These are phyloP conservation scores for Rhizophora mangle DNA, from an alignment of 345 rosid genomes.

Conservation along the genomic window DNA sequence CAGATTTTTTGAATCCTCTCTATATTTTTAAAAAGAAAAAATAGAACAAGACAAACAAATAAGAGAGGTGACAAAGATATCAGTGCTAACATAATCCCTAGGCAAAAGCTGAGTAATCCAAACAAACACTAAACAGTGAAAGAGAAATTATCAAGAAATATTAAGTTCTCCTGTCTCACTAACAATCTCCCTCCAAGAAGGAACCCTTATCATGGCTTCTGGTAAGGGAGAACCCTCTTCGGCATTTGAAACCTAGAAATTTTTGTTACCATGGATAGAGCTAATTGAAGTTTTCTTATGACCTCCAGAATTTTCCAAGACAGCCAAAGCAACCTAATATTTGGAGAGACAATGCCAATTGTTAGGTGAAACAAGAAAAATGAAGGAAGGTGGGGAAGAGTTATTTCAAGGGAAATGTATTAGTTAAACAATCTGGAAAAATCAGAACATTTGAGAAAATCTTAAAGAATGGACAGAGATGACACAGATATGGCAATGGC, in stretches of 20 bases:
- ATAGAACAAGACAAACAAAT: not conserved
- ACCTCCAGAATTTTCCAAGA: slow-evolving; percentile 61
- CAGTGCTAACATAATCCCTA: slow-evolving; percentile 3
- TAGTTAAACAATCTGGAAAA: no score
- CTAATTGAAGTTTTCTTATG: slow-evolving; percentile 6
- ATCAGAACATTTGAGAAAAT: no score
- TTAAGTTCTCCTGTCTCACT: slow-evolving; percentile 58
- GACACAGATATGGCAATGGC: no score
- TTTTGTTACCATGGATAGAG: slow-evolving; percentile 21
- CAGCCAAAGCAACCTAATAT: slow-evolving; percentile 60
- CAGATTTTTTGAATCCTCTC: slow-evolving; percentile 56
- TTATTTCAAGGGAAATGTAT: not conserved
- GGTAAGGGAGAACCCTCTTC: slow-evolving; percentile 28
- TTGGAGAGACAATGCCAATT: slow-evolving; percentile 1
- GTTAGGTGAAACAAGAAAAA: not conserved
- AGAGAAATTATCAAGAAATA: slow-evolving; percentile 46
- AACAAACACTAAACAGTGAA: slow-evolving; percentile 7
- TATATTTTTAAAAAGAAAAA: slow-evolving; percentile 10
- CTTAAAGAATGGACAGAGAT: not conserved
- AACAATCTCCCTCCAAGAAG: slow-evolving; percentile 61
- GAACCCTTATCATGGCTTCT: slow-evolving; percentile 41
- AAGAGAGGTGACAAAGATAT: slow-evolving; percentile 9
- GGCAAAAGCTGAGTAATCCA: slow-evolving; percentile 2
- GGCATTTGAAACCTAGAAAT: slow-evolving; percentile 19
- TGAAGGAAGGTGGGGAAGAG: no score